Evolutionary conservation across 805 yeast species (phyloP).

Genomic region (Monosporozyma unispora): DNA sequence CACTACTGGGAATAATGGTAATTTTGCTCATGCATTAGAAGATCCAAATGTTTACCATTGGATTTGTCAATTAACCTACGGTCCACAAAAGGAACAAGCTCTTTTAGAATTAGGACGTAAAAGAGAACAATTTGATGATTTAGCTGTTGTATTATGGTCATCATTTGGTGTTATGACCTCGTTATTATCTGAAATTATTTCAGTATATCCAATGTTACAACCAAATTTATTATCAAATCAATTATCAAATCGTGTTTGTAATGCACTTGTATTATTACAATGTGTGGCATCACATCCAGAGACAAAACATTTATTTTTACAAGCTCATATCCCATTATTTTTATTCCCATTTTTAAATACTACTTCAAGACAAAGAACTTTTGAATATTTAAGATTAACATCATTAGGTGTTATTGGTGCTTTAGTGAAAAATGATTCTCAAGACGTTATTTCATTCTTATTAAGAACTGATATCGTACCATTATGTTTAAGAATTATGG

Average conservation of each 20-base stretch:
- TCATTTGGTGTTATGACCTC: slow-evolving; percentile 96
- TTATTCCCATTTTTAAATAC: slow-evolving; percentile 91
- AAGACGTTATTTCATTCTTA: slow-evolving; percentile 85
- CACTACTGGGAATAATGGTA: slow-evolving; percentile 1
- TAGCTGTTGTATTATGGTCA: slow-evolving; percentile 89
- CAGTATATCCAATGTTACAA: slow-evolving; percentile 80
- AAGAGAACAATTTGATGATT: slow-evolving; percentile 88
- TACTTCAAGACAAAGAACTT: slow-evolving; percentile 81
- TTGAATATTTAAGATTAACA: slow-evolving; percentile 87
- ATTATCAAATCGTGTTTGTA: slow-evolving; percentile 89
- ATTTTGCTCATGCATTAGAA: slow-evolving; percentile 39
- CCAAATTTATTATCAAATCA: slow-evolving; percentile 81
- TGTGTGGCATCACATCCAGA: slow-evolving; percentile 95
- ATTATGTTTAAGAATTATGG: slow-evolving; percentile 88
- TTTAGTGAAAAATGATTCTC: slow-evolving; percentile 87
- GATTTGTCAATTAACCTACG: slow-evolving; percentile 84
- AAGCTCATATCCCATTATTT: slow-evolving; percentile 87
- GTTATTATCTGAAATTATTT: slow-evolving; percentile 76
- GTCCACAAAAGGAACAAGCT: slow-evolving; percentile 89
- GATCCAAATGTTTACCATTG: slow-evolving; percentile 83
- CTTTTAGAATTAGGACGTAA: slow-evolving; percentile 85
- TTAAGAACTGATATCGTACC: slow-evolving; percentile 96
- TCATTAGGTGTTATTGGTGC: slow-evolving; percentile 97
- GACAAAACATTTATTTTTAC: slow-evolving; percentile 73
- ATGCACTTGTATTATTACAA: slow-evolving; percentile 87